A percentile compares a stretch with the other conserved stretches of the same genome.
phyloP scores from a whole-genome alignment of 139 green algal species.

The Astrephomene gubernaculifera region DNA sequence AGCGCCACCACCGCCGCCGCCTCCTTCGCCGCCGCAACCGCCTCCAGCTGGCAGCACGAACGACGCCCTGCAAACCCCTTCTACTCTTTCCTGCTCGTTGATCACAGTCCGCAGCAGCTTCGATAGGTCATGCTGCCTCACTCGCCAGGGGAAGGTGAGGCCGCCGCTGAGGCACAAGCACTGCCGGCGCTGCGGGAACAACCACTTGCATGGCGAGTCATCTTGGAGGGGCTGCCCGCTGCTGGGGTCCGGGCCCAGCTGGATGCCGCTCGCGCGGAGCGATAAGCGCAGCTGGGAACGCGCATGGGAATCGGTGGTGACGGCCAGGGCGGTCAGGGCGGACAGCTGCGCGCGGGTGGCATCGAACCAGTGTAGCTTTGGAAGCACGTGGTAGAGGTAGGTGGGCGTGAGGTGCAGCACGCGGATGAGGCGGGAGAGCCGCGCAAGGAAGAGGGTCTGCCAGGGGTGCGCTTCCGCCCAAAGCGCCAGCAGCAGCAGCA shows the following conservation, averaged over 20 bases:
- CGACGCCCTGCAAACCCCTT: not conserved
- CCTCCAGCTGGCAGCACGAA: not conserved
- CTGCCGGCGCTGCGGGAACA: not conserved
- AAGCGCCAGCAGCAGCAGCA: slow-evolving; percentile 4
- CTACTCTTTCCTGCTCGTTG: not conserved
- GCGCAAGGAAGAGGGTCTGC: not conserved
- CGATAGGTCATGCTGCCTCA: not conserved
- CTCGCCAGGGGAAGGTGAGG: not conserved
- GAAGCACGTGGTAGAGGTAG: not conserved
- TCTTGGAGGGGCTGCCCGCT: not conserved
- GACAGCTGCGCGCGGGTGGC: not conserved
- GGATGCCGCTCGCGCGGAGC: not conserved
- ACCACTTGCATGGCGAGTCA: not conserved
- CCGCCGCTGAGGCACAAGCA: not conserved
- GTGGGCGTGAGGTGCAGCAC: not conserved
- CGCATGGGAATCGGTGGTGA: not conserved
- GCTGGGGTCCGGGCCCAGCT: not conserved
- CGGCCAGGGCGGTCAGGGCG: not conserved
- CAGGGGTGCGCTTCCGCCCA: not conserved
- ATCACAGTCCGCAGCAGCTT: not conserved
- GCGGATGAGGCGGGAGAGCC: not conserved
- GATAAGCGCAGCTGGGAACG: not conserved
- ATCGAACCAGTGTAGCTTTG: not conserved
- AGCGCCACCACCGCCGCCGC: not conserved
- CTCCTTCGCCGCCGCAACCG: not conserved